Evolutionary conservation across 768 basidiomycete genomes (phyloP).

Genomic region (Lentinula sp.): DNA sequence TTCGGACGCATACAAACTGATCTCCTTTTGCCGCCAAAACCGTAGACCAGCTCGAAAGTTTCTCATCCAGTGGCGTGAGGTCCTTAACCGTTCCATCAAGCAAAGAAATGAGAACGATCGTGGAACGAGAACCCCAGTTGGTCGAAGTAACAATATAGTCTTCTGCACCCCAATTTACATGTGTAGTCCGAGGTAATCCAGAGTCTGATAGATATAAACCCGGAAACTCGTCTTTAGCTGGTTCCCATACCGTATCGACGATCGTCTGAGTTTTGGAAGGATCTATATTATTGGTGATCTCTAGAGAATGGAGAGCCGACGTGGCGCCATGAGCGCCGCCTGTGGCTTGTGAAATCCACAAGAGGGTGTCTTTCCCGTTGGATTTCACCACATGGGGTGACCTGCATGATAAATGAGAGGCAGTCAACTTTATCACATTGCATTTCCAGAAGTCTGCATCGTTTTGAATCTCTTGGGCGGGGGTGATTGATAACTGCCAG

Average conservation of each 20-base stretch:
- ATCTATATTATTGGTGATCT: conserved; percentile 22
- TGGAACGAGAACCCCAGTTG: conserved; percentile 47
- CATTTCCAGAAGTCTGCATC: conserved; percentile 13
- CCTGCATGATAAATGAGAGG: conserved; percentile 41
- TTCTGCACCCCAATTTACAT: conserved; percentile 5
- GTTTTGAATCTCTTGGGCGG: neutral
- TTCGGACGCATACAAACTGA: conserved; percentile 43
- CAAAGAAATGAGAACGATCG: conserved; percentile 40
- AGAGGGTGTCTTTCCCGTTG: conserved; percentile 20
- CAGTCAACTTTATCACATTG: conserved; percentile 32
- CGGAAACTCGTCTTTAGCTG: conserved; percentile 41
- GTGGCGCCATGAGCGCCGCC: conserved; percentile 61
- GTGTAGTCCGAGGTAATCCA: conserved; percentile 29
- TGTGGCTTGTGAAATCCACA: conserved; percentile 49
- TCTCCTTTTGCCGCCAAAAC: conserved; percentile 44
- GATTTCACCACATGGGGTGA: conserved; percentile 46
- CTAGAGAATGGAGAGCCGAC: conserved; percentile 38
- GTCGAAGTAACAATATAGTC: conserved; percentile 39
- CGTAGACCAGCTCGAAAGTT: conserved; percentile 42
- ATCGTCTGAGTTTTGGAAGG: conserved; percentile 19
- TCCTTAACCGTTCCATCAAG: conserved; percentile 34
- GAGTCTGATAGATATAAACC: conserved; percentile 45
- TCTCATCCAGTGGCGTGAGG: conserved; percentile 32
- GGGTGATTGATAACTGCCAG: conserved; percentile 38
- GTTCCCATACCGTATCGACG: conserved; percentile 36